Base-by-base conservation (phyloP, 2,329 filamentous ascomycete species). In the Teratosphaeria epicoccoides region DNA sequence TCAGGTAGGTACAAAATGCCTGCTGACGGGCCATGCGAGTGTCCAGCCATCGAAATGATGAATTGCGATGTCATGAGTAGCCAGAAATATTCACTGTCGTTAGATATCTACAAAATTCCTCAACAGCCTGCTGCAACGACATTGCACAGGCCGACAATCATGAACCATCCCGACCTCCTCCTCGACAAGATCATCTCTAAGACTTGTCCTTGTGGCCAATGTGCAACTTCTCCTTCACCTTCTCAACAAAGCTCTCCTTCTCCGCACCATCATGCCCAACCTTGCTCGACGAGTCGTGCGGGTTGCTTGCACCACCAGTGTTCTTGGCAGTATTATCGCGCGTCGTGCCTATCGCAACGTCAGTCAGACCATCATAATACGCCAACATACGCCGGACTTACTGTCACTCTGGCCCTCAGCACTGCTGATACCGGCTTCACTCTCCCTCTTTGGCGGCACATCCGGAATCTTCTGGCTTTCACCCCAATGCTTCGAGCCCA, bases 381-480 rank as follows among this genome's bases (percentile, higher is more conserved):
- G 25, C 20, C 26, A n/a, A n/a, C 2, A 28, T 12, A 46, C 40
- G 28, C 9, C n/a, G n/a, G 6, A 60, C 63, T 59, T 55, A 65
- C 63, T 46, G 28, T 53, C 58, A 6, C 61, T 57, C 48, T 66
- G 63, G 9, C 63, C 63, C 6, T 55, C 58, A 10, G 12, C 43
- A 52, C 59, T 60, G 43, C 58, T 53, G 28, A 62, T 50, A 47
- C 55, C 55, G 11, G 40, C 49, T n/a, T 47, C 49, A 20, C 44
- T 26, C 17, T 37, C 51, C 43, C 52, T 50, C 22, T 49, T 49
- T 17, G 46, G 37, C 23, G 63, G 63, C 40, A 57, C 54, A 14
- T 66, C 65, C 10, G 65, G 63, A 12, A 67, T 58, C 14, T 62
- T 59, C 49, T 64, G 54, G 58, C 64, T 66, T 61, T 66, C 64